A percentile compares a stretch with the other conserved stretches of the same genome.
Conservation (phyloP, 139 green algal species). For the Yamagishiella unicocca region DNA sequence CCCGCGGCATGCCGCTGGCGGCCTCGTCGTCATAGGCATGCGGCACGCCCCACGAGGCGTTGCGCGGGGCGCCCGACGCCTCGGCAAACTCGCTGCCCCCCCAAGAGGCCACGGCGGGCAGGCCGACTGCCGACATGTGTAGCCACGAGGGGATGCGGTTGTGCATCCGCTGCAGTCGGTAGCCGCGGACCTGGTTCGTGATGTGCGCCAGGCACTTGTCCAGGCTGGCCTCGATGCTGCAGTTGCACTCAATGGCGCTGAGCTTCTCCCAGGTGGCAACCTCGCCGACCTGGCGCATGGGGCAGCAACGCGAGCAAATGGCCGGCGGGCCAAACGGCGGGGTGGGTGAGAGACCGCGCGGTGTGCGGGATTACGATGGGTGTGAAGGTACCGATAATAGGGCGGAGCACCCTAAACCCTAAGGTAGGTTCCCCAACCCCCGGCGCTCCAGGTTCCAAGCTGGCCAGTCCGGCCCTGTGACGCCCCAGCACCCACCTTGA, state of each 20-base stretch:
- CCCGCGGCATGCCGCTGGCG: neutral
- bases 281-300: conserved; percentile 79
- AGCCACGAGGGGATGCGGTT: conserved; percentile 58
- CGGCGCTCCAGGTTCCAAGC: too few species aligned
- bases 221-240: conserved; percentile 90
- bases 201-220: conserved; percentile 85
- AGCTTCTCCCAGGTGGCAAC: conserved; percentile 89
- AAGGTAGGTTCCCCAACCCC: too few species aligned
- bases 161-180: conserved; percentile 37
- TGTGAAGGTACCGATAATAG: too few species aligned
- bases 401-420: too few species aligned
- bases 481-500: conserved; percentile 38
- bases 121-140: conserved; percentile 50
- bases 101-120: conserved; percentile 54
- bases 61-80: neutral
- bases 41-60: conserved; percentile 9
- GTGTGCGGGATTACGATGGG: too few species aligned
- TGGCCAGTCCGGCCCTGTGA: too few species aligned
- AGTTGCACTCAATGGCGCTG: conserved; percentile 91
- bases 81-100: conserved; percentile 44
- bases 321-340: too few species aligned
- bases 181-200: conserved; percentile 52
- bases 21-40: neutral
- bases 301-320: too few species aligned
- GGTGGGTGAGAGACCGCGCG: too few species aligned